phyloP scores from a whole-genome alignment of 2,329 filamentous ascomycete genomes.

The Beauveria asiatica region DNA sequence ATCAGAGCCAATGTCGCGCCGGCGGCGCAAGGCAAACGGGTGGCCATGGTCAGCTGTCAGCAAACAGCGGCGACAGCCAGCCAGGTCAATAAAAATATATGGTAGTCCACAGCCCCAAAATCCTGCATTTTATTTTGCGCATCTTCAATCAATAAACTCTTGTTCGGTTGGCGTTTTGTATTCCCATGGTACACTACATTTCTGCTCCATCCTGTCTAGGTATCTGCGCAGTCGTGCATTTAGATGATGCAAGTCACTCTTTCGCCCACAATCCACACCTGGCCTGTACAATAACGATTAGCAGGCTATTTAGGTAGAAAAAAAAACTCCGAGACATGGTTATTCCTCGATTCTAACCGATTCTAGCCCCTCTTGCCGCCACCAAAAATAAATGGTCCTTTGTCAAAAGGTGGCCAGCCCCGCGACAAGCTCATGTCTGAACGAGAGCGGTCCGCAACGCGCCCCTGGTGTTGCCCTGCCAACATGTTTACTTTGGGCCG shows the following conservation, averaged over 20 bases:
- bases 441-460: neutral
- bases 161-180: neutral
- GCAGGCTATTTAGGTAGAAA: too few relatives aligned
- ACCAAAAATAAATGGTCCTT: neutral
- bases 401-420: neutral
- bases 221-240: neutral
- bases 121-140: too few relatives aligned
- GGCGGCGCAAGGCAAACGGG: neutral
- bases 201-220: neutral
- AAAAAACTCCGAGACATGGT: neutral
- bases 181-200: neutral
- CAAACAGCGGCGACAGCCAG: neutral
- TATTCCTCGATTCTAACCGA: neutral
- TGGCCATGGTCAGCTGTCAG: neutral
- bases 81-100: too few relatives aligned
- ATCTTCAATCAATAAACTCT: neutral
- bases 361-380: neutral
- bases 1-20: too few relatives aligned
- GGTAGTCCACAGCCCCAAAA: neutral
- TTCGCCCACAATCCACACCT: too few relatives aligned
- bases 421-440: slow-evolving; percentile 4
- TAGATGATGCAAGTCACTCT: neutral
- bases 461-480: slow-evolving; percentile 24
- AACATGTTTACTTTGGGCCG: slow-evolving; percentile 24
- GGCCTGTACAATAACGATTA: too few relatives aligned